Base-by-base conservation (phyloP, 2,329 filamentous ascomycete genomes). In the Escovopsis sp. region DNA sequence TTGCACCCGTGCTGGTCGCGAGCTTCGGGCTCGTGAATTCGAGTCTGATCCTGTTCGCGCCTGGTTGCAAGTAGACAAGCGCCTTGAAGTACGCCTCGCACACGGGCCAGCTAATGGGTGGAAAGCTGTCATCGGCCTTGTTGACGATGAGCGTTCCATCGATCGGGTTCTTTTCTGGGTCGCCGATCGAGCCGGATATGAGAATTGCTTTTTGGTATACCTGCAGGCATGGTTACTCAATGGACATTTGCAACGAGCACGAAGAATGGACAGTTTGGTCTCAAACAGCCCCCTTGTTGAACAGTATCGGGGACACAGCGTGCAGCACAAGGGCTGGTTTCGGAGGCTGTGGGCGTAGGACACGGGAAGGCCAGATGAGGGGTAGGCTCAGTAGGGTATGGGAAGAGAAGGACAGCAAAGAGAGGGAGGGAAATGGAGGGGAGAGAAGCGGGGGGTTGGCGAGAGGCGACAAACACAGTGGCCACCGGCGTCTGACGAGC, bases 181-280 rank as follows among this genome's bases (percentile, higher is more conserved):
- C 83, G 39, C 81, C 85, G 45, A 93, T 79, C 33, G 81, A 76
- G 34, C 88, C 88, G 48, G 79, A 75, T 32, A 94, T 67, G 17
- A 90, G 69, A 15, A 94, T 66, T 8, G 92, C 72, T 54, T 94
- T 94, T 63, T 94, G 86, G 51, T 93, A 84, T 15, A 92, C 84
- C 85, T 93, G 31, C 31, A 34, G 25, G 17, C n/a, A 12, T n/a
- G n/a, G n/a, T n/a, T n/a, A n/a, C n/a, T n/a, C n/a, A n/a, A n/a
- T n/a, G n/a, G n/a, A n/a, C n/a, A n/a, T n/a, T n/a, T n/a, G n/a
- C n/a, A n/a, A 21, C 19, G 19, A 21, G 9, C 5, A 21, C 19
- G 19, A 21, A 21, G 19, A 21, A 21, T 5, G 9, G 19, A 9
- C 5, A 21, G 19, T 21, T 5, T 5, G 9, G 19, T 21, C 9